Evolutionary conservation across 495 filamentous ascomycete species (phyloP).

Genomic region (Halenospora varia): DNA sequence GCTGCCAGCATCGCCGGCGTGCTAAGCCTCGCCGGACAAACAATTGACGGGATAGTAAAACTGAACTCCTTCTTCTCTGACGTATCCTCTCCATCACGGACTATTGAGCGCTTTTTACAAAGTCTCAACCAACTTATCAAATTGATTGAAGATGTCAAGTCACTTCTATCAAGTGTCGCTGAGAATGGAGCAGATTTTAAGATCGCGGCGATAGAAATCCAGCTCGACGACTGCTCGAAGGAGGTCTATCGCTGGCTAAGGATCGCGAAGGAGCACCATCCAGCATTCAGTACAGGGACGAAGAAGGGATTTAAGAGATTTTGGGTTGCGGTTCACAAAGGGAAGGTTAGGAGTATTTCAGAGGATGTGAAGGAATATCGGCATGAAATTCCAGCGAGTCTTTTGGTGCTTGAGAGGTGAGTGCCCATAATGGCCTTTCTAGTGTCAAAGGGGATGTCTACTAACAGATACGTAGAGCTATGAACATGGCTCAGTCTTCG

Average conservation of each 20-base stretch:
- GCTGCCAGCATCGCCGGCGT: neutral
- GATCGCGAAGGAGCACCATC: neutral
- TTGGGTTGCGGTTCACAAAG: neutral
- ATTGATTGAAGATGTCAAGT: neutral
- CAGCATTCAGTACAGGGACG: neutral
- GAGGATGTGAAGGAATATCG: neutral
- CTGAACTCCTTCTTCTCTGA: constrained; percentile 2
- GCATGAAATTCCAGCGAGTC: neutral
- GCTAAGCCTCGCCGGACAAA: neutral
- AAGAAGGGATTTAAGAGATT: neutral
- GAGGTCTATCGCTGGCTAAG: neutral
- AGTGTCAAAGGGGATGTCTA: no score
- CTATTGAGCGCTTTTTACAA: neutral
- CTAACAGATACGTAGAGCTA: neutral
- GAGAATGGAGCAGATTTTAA: neutral
- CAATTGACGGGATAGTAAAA: neutral
- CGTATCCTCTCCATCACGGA: neutral
- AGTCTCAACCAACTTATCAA: neutral
- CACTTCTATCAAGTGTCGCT: neutral
- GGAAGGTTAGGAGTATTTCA: neutral
- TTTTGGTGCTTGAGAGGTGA: neutral
- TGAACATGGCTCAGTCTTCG: neutral
- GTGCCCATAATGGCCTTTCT: neutral
- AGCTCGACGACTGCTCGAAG: neutral
- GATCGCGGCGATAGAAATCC: neutral